Base-by-base conservation (phyloP, 257 asterid genomes). In the Nicotiana otophora region DNA sequence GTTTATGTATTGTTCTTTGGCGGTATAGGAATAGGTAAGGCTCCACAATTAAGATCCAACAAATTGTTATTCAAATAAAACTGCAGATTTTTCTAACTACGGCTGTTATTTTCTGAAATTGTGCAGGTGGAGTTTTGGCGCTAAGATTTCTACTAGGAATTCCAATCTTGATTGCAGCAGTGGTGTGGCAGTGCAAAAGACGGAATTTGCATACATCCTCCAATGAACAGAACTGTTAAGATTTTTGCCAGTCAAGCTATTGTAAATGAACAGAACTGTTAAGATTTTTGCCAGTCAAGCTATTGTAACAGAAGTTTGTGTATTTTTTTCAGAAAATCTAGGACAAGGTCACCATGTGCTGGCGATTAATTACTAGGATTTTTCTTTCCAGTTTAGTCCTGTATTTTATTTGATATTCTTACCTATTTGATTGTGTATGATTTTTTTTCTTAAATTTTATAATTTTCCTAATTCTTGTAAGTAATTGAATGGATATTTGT, bases 131-230 rank as follows among this genome's bases (percentile, higher is more conserved):
- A 19, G 1, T 80, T 46, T 6, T 28, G 53, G 82, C 5, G 16
- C 5, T 80, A 1, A 89, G 90, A 79, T 85, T 80, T 74, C 23
- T 86, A 16, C 10, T 82, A 64, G 93, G 93, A 15, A 31, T 92
- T 31, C 46, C 89, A 12, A 87, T 80, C 70, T 34, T 90, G 48
- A 80, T 89, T 6, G 86, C 65, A 62, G 63, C 87, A 6, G 72
- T 87, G 19, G 86, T 88, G 75, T 70, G 81, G 34, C 82, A 88
- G 53, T 62, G 84, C 79, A 87, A 77, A 81, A 83, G 86, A 64
- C 66, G 84, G 66, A 84, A 83, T 19, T 83, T 87, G 61, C 4
- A 23, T 10, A 46, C 61, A 46, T 72, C 61, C 26, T 70, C 61
- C 3, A 14, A 31, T 23, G 79, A 72, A 72, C 23, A 72, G 61